Base-by-base conservation (phyloP, 257 asterid species). In the Solanum chmielewskii region DNA sequence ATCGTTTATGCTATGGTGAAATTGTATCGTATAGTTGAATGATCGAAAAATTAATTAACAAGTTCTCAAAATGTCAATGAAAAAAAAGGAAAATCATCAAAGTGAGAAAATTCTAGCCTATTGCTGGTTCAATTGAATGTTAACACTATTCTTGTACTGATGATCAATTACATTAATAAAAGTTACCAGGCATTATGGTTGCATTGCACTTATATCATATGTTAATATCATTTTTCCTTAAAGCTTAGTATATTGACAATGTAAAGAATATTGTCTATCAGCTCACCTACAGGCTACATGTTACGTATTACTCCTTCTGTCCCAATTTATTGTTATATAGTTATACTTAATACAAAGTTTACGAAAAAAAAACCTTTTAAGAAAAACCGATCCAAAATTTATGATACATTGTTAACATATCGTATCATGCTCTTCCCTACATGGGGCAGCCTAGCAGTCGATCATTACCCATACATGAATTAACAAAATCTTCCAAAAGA, bases 1-100 rank as follows among this genome's bases (percentile, higher is more conserved):
- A 68, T 95, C 13, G 75, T 95, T 29, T 95, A 95, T 89, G 88
- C 96, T 23, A 18, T 92, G 87, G 18, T 95, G 39, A 93, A 93
- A 92, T 74, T 92, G 59, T 94, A 92, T 80, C 93, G 91, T 70
- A 27, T 83, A 75, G 25, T 45, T 73, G 87, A 85, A 29, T 85
- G 69, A 85, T 49, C 42, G 29, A 29, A 52, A 29, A 49, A 20
- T 41, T 56, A 56, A 56, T 49, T 29, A 47, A 29, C 6, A 80
- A 10, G 20, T 49, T 18, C 81, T 4, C 21, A 37, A 49, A 81
- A 49, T 33, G 41, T 27, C 29, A 31, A 31, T 29, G 85, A 27
- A 80, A 80, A 18, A 80, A 80, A 78, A 80, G 85, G 69, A 49
- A 81, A 18, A 29, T 49, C 85, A 49, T 49, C 45, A 81, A 49